Evolutionary conservation across 1,139 yeast genomes (phyloP), one percentile per base, ranked within the genome.

Genomic region (Candida anutae): DNA sequence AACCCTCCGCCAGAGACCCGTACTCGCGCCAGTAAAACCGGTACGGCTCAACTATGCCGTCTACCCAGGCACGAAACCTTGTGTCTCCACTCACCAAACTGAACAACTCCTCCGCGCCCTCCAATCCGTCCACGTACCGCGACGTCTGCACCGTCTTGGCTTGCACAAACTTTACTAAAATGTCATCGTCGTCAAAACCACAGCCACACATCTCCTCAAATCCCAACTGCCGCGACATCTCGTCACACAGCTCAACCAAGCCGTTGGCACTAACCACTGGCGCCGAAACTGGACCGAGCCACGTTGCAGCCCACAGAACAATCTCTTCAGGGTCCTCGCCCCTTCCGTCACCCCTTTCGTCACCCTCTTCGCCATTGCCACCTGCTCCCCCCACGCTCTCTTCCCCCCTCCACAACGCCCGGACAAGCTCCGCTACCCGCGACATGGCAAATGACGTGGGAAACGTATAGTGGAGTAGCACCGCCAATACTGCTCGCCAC

Each of bases 31-130:
- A 52, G 33, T 51, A 63, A 36, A 53, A 56, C 21, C 37, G 32
- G 35, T 39, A 62, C 1, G 67, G 67, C 17, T 32, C 26, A 6
- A 59, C 36, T 4, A 52, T 23, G 1, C 62, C 62, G 4, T 36
- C 23, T 23, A 37, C 41, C 69, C 69, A 63, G 3, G 31, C 17
- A 1, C 36, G 21, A 35, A 55, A 56, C 9, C 47, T 48, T 2
- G 29, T 36, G 25, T 40, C 39, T 1, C 36, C 37, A 4, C 35
- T 28, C 21, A 46, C 28, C 11, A 39, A 18, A 1, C 36, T 32
- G 24, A 46, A 53, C 5, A 50, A 36, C 5, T 44, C 42, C 1
- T 32, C 19, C 13, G 46, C 36, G 3, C 28, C 33, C 4, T 37
- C 38, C 4, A 48, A 27, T 16, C 48, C 43, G 11, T 33, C 35